These are phyloP conservation scores for Alternaria novae-zelandiae DNA, from an alignment of 2,329 filamentous ascomycete species.

Conservation along the genomic window DNA sequence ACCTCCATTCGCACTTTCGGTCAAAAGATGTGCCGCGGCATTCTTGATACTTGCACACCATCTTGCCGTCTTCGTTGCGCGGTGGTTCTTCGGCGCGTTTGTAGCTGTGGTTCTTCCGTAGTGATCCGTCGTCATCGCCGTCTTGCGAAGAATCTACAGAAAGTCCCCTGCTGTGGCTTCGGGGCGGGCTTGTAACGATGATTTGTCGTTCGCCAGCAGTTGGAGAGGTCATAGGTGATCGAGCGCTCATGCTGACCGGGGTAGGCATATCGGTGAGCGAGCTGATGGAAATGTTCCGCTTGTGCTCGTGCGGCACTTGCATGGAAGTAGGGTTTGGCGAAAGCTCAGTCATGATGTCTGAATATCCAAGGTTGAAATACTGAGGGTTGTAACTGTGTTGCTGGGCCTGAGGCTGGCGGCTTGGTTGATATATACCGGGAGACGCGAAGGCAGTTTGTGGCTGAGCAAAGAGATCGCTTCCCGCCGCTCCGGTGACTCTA, in stretches of 20 bases:
- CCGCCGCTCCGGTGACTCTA: slow-evolving; percentile 39
- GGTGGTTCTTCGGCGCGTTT: slow-evolving; percentile 59
- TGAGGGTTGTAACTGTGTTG: slow-evolving; percentile 30
- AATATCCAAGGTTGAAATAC: slow-evolving; percentile 20
- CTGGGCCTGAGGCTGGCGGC: slow-evolving; percentile 40
- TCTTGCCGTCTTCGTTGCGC: slow-evolving; percentile 74
- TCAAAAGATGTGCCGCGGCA: slow-evolving; percentile 76
- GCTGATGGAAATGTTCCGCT: slow-evolving; percentile 40
- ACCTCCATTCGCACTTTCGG: slow-evolving; percentile 94
- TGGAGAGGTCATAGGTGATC: slow-evolving; percentile 40
- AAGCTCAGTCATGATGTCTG: slow-evolving; percentile 34
- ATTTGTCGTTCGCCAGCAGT: slow-evolving; percentile 26
- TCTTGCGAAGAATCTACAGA: slow-evolving; percentile 43
- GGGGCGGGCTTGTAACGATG: slow-evolving; percentile 29
- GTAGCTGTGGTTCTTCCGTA: slow-evolving; percentile 47
- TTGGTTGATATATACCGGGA: slow-evolving; percentile 36
- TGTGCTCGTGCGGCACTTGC: slow-evolving; percentile 35
- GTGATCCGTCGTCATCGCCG: slow-evolving; percentile 38
- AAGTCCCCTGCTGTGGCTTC: slow-evolving; percentile 21
- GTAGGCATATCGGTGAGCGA: slow-evolving; percentile 44
- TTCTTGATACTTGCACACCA: slow-evolving; percentile 70
- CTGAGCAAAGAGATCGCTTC: slow-evolving; percentile 38
- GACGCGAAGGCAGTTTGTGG: slow-evolving; percentile 41
- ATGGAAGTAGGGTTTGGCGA: slow-evolving; percentile 29
- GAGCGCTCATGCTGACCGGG: slow-evolving; percentile 41